Evolutionary conservation across 495 filamentous ascomycete species (phyloP).

Genomic region (Penicillium mononematosum): DNA sequence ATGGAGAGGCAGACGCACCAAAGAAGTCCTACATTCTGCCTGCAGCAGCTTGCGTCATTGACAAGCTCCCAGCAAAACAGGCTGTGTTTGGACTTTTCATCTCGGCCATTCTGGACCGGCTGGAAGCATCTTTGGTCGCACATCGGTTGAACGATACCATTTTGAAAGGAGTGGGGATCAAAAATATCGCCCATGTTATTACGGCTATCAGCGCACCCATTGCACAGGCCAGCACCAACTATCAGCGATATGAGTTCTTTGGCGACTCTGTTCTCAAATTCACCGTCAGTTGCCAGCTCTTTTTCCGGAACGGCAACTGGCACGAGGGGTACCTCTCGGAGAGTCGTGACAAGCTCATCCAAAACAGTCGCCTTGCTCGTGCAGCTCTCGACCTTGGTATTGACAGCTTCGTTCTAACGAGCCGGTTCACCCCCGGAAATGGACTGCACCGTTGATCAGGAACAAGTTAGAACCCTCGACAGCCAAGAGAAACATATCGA

Average conservation of each 20-base stretch:
- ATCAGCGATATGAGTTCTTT: constrained; percentile 86
- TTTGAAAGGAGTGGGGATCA: constrained; percentile 55
- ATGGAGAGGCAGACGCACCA: constrained; percentile 9
- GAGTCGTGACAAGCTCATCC: constrained; percentile 66
- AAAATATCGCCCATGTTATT: constrained; percentile 56
- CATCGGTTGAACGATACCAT: constrained; percentile 59
- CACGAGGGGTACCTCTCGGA: constrained; percentile 76
- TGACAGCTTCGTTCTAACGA: constrained; percentile 71
- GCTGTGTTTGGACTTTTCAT: constrained; percentile 68
- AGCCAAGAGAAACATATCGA: constrained; percentile 52
- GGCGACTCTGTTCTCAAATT: constrained; percentile 87
- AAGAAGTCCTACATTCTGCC: constrained; percentile 26
- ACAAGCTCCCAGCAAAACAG: constrained; percentile 58
- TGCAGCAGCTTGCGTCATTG: constrained; percentile 39
- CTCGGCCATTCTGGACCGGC: constrained; percentile 69
- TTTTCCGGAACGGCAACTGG: constrained; percentile 64
- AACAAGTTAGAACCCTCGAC: constrained; percentile 28
- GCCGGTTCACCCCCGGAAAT: constrained; percentile 68
- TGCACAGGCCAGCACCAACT: constrained; percentile 62
- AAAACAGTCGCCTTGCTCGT: constrained; percentile 66
- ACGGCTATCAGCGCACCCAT: constrained; percentile 70
- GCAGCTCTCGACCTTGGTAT: constrained; percentile 64
- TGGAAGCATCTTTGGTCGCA: constrained; percentile 65
- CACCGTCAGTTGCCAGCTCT: constrained; percentile 63
- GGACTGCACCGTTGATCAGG: constrained; percentile 63